phyloP scores from a whole-genome alignment of 1,284 basidiomycete species.

The Rhodofomes roseus region DNA sequence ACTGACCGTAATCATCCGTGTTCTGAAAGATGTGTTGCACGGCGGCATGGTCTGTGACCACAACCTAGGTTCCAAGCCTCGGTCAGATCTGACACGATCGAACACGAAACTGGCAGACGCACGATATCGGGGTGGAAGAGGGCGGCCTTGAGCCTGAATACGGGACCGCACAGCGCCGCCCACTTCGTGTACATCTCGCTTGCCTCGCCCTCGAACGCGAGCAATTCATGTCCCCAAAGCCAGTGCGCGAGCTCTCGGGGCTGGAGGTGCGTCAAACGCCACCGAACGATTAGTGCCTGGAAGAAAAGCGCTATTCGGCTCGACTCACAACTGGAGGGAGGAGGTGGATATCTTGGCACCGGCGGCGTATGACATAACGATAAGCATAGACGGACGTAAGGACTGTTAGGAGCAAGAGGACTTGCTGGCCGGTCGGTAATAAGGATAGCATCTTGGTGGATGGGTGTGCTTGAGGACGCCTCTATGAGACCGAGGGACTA shows the following conservation, averaged over 20 bases:
- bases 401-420: slow-evolving; percentile 14
- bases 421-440: slow-evolving; percentile 1
- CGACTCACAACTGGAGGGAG: slow-evolving; percentile 19
- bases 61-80: slow-evolving; percentile 23
- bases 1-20: slow-evolving; percentile 29
- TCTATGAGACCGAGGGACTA: neutral
- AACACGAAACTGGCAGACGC: slow-evolving; percentile 11
- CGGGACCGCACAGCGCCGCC: slow-evolving; percentile 31
- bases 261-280: slow-evolving; percentile 8
- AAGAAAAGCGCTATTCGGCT: neutral
- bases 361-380: slow-evolving; percentile 12
- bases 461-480: neutral
- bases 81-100: neutral
- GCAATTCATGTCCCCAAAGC: slow-evolving; percentile 39
- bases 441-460: slow-evolving; percentile 11
- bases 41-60: slow-evolving; percentile 34
- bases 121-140: slow-evolving; percentile 37
- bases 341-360: slow-evolving; percentile 15
- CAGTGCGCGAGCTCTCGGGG: slow-evolving; percentile 18
- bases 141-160: slow-evolving; percentile 37
- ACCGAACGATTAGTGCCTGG: neutral
- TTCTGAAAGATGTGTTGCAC: slow-evolving; percentile 35
- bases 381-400: slow-evolving; percentile 15
- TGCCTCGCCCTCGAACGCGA: slow-evolving; percentile 31
- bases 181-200: slow-evolving; percentile 34